Percentiles rank a stretch among this genome's conserved stretches.
Evolutionary conservation across 2,329 filamentous ascomycete species (phyloP).

Genomic region (Achaetomium macrosporum): DNA sequence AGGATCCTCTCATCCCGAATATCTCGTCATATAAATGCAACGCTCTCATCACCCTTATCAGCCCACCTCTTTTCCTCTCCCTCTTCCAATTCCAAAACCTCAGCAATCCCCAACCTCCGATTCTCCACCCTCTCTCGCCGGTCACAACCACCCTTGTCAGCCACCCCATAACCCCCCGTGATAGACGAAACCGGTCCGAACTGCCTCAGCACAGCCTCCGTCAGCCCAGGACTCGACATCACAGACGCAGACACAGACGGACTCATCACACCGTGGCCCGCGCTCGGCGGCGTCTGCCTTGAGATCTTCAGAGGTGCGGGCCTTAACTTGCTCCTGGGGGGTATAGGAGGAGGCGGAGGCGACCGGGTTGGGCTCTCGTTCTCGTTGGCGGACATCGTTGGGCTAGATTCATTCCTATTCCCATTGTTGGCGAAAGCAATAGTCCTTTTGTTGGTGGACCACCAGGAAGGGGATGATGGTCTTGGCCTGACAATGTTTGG

Average conservation of each 20-base stretch:
- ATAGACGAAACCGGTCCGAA: constrained; percentile 23
- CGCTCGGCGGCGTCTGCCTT: neutral
- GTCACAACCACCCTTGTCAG: neutral
- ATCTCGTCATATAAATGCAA: constrained; percentile 9
- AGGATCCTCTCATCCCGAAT: neutral
- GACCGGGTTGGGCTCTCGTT: constrained; percentile 6
- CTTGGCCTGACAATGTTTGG: neutral
- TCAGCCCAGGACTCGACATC: constrained; percentile 25
- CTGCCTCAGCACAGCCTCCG: constrained; percentile 27
- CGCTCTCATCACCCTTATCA: neutral
- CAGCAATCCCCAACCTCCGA: neutral
- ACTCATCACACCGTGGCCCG: neutral
- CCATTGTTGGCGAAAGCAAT: neutral
- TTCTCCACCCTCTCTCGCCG: neutral
- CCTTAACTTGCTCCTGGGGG: constrained; percentile 21
- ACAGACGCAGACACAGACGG: constrained; percentile 6
- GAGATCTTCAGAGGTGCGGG: constrained; percentile 17
- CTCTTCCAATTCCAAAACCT: neutral
- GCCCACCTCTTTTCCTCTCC: neutral
- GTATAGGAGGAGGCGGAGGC: constrained; percentile 19
- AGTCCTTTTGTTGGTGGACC: neutral
- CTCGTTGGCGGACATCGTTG: neutral
- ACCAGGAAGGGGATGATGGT: neutral
- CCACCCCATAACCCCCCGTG: neutral
- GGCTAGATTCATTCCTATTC: no score